Evolutionary conservation across 306 rosid species (phyloP).

Genomic region (Castanea sativa): DNA sequence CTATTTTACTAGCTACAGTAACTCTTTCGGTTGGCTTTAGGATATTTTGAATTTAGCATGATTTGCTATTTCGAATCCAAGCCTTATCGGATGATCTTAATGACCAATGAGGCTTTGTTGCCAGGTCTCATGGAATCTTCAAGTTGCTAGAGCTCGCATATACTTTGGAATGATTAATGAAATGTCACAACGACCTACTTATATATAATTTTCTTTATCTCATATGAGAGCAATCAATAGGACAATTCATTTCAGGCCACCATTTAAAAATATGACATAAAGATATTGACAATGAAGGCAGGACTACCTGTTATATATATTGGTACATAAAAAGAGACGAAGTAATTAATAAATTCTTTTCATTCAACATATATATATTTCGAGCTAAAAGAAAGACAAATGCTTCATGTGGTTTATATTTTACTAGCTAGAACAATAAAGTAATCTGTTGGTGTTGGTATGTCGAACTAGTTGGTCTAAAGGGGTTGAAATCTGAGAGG

Average conservation of each 20-base stretch:
- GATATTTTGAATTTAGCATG: background rate
- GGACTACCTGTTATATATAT: too few relatives aligned
- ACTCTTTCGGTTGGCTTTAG: background rate
- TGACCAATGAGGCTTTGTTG: background rate
- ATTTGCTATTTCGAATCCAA: background rate
- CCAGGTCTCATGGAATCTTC: background rate
- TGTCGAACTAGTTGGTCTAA: background rate
- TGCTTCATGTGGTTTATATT: background rate
- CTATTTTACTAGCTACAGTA: too few relatives aligned
- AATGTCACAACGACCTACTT: background rate
- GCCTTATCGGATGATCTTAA: background rate
- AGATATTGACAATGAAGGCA: too few relatives aligned
- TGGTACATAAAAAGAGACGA: too few relatives aligned
- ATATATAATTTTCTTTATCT: too few relatives aligned
- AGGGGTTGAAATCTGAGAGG: constrained; percentile 54
- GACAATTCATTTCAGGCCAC: too few relatives aligned
- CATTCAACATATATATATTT: too few relatives aligned
- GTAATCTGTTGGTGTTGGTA: background rate
- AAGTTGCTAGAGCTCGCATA: background rate
- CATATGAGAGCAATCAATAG: too few relatives aligned
- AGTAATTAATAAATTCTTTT: too few relatives aligned
- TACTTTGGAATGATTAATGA: background rate
- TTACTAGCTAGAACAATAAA: background rate
- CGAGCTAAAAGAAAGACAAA: too few relatives aligned
- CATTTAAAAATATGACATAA: too few relatives aligned